A percentile compares a stretch with the other conserved stretches of the same genome.
Conservation (phyloP, 2,329 filamentous ascomycete species). For the Hymenoscyphus fraxineus region DNA sequence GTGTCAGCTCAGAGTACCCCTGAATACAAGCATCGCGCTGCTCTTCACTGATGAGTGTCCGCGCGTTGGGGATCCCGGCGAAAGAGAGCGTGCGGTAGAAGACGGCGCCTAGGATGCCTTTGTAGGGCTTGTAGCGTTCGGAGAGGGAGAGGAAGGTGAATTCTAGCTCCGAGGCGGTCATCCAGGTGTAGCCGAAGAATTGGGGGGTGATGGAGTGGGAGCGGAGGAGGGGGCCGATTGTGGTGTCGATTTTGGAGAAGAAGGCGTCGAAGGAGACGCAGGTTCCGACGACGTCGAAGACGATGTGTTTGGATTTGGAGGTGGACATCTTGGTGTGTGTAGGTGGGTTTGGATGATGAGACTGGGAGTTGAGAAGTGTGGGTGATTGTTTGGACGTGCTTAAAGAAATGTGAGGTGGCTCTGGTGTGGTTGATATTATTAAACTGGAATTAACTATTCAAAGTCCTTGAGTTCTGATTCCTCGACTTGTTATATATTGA, state of each 20-base stretch:
- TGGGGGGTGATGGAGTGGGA: conserved; percentile 39
- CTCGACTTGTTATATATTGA: background rate
- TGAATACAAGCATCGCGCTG: conserved; percentile 41
- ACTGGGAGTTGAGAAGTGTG: background rate
- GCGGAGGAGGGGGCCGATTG: conserved; percentile 41
- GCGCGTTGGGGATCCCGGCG: conserved; percentile 42
- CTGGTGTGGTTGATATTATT: background rate
- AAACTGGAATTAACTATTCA: background rate
- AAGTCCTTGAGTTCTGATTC: background rate
- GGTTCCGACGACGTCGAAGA: conserved; percentile 53
- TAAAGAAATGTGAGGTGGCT: background rate
- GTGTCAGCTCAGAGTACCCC: conserved; percentile 37
- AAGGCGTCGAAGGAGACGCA: conserved; percentile 45
- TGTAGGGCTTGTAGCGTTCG: conserved; percentile 42
- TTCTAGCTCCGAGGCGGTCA: conserved; percentile 45
- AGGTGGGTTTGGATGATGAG: background rate
- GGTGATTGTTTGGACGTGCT: background rate
- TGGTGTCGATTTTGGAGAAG: conserved; percentile 39
- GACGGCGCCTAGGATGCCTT: conserved; percentile 40
- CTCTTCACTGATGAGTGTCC: conserved; percentile 40
- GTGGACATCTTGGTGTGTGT: conserved; percentile 5
- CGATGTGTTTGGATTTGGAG: conserved; percentile 39
- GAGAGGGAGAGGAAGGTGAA: conserved; percentile 47
- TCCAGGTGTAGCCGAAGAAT: conserved; percentile 45
- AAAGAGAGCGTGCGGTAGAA: conserved; percentile 48